A percentile compares a stretch with the other conserved stretches of the same genome.
Conservation (phyloP, 2,329 filamentous ascomycete species). For the Penicillium sp. region DNA sequence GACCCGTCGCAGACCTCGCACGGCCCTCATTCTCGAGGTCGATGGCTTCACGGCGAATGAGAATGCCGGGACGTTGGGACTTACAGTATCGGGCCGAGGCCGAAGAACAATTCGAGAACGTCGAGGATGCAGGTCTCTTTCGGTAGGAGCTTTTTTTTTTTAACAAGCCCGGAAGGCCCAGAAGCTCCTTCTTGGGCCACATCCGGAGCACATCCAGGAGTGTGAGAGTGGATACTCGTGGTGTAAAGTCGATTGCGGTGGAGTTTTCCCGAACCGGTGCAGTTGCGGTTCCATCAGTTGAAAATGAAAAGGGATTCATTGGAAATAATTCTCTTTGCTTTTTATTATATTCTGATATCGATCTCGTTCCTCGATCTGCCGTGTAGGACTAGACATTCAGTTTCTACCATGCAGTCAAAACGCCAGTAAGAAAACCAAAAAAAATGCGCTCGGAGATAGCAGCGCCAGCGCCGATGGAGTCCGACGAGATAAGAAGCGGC, state of each 20-base stretch:
- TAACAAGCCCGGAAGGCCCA: background rate
- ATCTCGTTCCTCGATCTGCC: background rate
- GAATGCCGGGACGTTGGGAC: slow-evolving; percentile 4
- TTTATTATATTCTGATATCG: background rate
- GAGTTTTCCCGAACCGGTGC: slow-evolving; percentile 5
- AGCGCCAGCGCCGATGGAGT: background rate
- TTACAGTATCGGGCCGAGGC: slow-evolving; percentile 15
- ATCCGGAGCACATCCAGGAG: background rate
- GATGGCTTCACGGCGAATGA: slow-evolving; percentile 7
- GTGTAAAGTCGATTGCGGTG: slow-evolving; percentile 5
- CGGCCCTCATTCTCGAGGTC: background rate
- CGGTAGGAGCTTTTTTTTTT: background rate
- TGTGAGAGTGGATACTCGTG: slow-evolving; percentile 5
- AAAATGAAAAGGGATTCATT: background rate
- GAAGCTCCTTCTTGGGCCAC: background rate
- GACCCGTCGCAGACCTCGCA: background rate
- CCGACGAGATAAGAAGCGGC: slow-evolving; percentile 8
- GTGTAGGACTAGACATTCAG: no score
- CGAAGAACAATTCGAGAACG: slow-evolving; percentile 1
- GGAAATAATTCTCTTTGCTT: background rate
- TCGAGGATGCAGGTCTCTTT: slow-evolving; percentile 10
- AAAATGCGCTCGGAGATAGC: slow-evolving; percentile 3
- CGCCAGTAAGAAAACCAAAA: background rate
- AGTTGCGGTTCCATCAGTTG: background rate
- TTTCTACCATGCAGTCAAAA: background rate